Conservation (phyloP, 805 yeast species). For the Hanseniaspora valbyensis region DNA sequence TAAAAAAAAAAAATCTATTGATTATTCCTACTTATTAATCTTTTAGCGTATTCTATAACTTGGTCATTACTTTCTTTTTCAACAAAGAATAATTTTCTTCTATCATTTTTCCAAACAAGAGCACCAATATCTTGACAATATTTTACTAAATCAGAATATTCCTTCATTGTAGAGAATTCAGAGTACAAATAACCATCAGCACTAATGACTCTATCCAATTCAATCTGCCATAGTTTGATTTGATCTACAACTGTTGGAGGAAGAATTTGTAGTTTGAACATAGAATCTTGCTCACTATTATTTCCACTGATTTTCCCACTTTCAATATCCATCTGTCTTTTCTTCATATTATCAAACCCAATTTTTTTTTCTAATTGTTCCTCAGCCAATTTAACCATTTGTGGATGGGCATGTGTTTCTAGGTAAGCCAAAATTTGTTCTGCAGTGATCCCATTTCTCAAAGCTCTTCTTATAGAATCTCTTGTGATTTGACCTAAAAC, state of each 20-base stretch:
- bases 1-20: conserved; percentile 13
- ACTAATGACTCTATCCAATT: conserved; percentile 79
- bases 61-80: conserved; percentile 78
- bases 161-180: conserved; percentile 68
- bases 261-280: conserved; percentile 48
- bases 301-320: conserved; percentile 5
- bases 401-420: conserved; percentile 88
- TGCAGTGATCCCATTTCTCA: conserved; percentile 81
- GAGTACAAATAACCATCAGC: conserved; percentile 80
- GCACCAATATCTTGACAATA: conserved; percentile 91
- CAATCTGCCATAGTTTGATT: conserved; percentile 90
- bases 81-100: conserved; percentile 66
- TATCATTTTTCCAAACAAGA: conserved; percentile 70
- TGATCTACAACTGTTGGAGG: conserved; percentile 98
- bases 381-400: conserved; percentile 67
- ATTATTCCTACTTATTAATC: conserved; percentile 34
- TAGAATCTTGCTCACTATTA: conserved; percentile 31
- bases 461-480: conserved; percentile 77
- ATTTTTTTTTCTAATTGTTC: conserved; percentile 54
- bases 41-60: conserved; percentile 80
- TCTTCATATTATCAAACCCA: conserved; percentile 34
- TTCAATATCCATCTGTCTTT: conserved; percentile 13
- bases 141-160: conserved; percentile 56
- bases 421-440: conserved; percentile 85
- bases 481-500: conserved; percentile 89